Evolutionary conservation across 1,284 basidiomycete species (phyloP), one percentile per base, ranked within the genome.

Genomic region (Ganoderma leucocontextum): DNA sequence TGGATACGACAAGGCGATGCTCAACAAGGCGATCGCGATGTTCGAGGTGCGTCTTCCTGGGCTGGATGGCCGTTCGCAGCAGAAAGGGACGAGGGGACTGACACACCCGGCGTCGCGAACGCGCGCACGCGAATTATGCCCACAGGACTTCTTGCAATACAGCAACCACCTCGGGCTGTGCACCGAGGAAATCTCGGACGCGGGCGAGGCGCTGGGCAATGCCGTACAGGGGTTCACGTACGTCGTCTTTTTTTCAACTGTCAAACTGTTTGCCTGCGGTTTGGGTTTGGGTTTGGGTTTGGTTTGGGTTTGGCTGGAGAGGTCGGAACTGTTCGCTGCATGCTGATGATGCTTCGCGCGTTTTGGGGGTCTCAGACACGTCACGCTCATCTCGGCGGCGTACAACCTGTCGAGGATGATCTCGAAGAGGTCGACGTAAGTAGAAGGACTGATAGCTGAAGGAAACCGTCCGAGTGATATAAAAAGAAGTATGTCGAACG

Each of bases 191-290:
- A 92, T 95, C 59, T 93, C 91, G 0, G 88, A 90, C 67, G 86
- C 92, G 29, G 93, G 93, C 7, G 93, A 95, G 81, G 91, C 85
- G 89, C 84, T 95, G 41, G 93, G 93, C 5, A 94, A 95, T 72
- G 91, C 92, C 3, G 92, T 94, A n/a, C 93, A 95, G 80, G 93
- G 93, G 29, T 95, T 95, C 79, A 95, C 93, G 90, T 93, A 80
- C 73, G 90, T 88, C 35, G 13, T 60, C 22, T 60, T 53, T 49
- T n/a, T 29, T 1, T 29, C 29, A 29, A 29, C 29, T 29, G 29
- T 29, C n/a, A n/a, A 29, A 29, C 29, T 29, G 29, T 29, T 29
- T 29, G 29, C 29, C 29, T 29, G 29, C 29, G 29, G 29, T 29
- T 29, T 29, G 29, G 29, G 29, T 29, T 29, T 29, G 29, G 29